Evolutionary conservation across 2,329 filamentous ascomycete genomes (phyloP).

Genomic region (Hypocrella siamensis): DNA sequence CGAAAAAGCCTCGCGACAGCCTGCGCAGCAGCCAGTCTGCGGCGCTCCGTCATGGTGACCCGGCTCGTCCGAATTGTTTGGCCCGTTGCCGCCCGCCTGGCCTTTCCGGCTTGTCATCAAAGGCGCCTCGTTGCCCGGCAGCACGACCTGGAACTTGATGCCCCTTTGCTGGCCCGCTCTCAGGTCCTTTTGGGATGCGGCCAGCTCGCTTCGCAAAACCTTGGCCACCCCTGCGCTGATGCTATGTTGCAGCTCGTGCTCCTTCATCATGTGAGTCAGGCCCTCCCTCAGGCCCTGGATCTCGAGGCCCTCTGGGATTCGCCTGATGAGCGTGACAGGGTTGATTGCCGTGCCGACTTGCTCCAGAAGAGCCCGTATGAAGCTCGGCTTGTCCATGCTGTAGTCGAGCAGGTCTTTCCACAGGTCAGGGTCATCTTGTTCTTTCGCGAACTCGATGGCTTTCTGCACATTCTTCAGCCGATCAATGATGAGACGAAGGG

Average conservation of each 20-base stretch:
- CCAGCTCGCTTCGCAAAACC: slow-evolving; percentile 78
- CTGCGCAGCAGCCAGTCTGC: slow-evolving; percentile 41
- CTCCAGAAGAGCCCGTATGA: slow-evolving; percentile 82
- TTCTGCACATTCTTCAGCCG: slow-evolving; percentile 82
- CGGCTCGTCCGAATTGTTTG: not conserved
- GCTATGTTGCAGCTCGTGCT: slow-evolving; percentile 88
- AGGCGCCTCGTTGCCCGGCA: slow-evolving; percentile 25
- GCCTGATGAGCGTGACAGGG: slow-evolving; percentile 73
- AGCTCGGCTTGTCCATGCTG: slow-evolving; percentile 92
- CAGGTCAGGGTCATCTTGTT: slow-evolving; percentile 78
- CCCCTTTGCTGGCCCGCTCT: slow-evolving; percentile 67
- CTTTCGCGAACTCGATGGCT: slow-evolving; percentile 87
- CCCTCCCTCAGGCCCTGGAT: slow-evolving; percentile 84
- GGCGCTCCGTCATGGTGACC: slow-evolving; percentile 8
- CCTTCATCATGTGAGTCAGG: slow-evolving; percentile 77
- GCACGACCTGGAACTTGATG: slow-evolving; percentile 71
- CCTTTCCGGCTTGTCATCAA: slow-evolving; percentile 10
- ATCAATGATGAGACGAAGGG: slow-evolving; percentile 84
- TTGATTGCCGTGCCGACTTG: slow-evolving; percentile 91
- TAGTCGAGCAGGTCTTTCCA: slow-evolving; percentile 94
- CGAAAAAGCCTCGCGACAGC: slow-evolving; percentile 38
- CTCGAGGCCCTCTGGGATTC: slow-evolving; percentile 85
- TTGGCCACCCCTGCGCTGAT: slow-evolving; percentile 82
- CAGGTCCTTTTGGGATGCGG: slow-evolving; percentile 64
- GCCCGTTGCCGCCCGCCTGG: slow-evolving; percentile 7